Evolutionary conservation across 2,329 filamentous ascomycete species (phyloP).

Genomic region (Monosporascus ibericus): DNA sequence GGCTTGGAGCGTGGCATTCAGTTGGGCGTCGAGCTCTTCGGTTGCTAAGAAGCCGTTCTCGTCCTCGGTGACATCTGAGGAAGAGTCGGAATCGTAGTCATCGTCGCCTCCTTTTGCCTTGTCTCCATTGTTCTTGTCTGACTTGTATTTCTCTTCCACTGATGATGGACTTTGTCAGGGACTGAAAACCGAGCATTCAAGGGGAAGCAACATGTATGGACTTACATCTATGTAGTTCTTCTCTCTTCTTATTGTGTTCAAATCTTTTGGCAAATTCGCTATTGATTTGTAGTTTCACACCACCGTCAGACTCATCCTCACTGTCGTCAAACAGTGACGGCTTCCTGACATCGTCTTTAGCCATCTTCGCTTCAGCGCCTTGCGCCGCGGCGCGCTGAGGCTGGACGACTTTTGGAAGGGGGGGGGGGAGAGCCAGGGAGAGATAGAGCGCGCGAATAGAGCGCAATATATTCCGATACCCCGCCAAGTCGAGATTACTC

Average conservation of each 20-base stretch:
- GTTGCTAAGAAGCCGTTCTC: conserved; percentile 85
- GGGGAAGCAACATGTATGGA: conserved; percentile 3
- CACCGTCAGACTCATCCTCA: conserved; percentile 42
- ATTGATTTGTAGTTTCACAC: conserved; percentile 69
- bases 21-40: conserved; percentile 77
- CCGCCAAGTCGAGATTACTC: no score
- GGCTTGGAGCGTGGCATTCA: conserved; percentile 78
- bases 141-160: conserved; percentile 83
- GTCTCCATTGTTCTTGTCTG: conserved; percentile 36
- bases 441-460: no score
- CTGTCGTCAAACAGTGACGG: conserved; percentile 51
- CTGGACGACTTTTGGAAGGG: neutral
- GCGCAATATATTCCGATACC: no score
- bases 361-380: conserved; percentile 21
- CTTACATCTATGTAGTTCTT: conserved; percentile 69
- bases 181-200: neutral
- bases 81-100: conserved; percentile 58
- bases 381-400: neutral
- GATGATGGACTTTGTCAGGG: conserved; percentile 8
- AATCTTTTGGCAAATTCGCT: conserved; percentile 83
- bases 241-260: conserved; percentile 95
- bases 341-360: conserved; percentile 27
- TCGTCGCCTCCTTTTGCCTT: conserved; percentile 38
- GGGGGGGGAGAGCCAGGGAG: no score
- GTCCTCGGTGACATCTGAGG: conserved; percentile 76